Conservation (phyloP, 495 filamentous ascomycete genomes). For the Penicillium roqueforti region DNA sequence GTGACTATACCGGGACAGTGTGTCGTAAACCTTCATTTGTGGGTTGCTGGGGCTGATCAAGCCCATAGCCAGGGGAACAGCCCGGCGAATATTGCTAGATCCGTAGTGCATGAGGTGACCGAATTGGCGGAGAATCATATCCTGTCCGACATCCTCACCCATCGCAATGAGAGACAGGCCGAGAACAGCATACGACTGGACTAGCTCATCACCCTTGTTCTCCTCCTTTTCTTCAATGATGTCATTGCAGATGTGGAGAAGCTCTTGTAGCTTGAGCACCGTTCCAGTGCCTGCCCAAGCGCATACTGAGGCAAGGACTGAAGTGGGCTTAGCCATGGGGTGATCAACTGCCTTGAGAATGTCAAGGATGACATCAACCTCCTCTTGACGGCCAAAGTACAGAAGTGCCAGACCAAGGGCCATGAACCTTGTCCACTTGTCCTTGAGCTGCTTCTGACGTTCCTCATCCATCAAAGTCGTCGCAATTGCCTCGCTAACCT, state of each 20-base stretch:
- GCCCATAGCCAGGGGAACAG: conserved; percentile 96
- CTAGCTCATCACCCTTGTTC: conserved; percentile 87
- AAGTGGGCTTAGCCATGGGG: conserved; percentile 86
- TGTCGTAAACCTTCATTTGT: conserved; percentile 99
- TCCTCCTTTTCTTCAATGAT: conserved; percentile 91
- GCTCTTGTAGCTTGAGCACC: conserved; percentile 91
- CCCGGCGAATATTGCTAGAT: conserved; percentile 91
- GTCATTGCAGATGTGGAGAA: conserved; percentile 96
- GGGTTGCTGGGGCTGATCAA: conserved; percentile 95
- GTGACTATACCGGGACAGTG: conserved; percentile 95
- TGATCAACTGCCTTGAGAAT: conserved; percentile 94
- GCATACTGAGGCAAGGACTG: conserved; percentile 89
- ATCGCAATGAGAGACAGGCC: conserved; percentile 92
- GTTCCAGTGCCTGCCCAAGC: conserved; percentile 97
- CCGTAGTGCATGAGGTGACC: conserved; percentile 99
- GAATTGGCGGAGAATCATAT: conserved; percentile 97
- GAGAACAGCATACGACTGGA: conserved; percentile 93
- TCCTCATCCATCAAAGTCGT: conserved; percentile 90
- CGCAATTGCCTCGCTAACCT: conserved; percentile 83
- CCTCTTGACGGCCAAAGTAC: conserved; percentile 94
- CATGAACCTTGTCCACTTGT: conserved; percentile 98
- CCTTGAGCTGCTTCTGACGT: conserved; percentile 77
- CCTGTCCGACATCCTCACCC: conserved; percentile 97
- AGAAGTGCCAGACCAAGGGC: conserved; percentile 89
- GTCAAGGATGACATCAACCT: conserved; percentile 92